Evolutionary conservation across 768 basidiomycete genomes (phyloP).

Genomic region (Russula dissimulans): DNA sequence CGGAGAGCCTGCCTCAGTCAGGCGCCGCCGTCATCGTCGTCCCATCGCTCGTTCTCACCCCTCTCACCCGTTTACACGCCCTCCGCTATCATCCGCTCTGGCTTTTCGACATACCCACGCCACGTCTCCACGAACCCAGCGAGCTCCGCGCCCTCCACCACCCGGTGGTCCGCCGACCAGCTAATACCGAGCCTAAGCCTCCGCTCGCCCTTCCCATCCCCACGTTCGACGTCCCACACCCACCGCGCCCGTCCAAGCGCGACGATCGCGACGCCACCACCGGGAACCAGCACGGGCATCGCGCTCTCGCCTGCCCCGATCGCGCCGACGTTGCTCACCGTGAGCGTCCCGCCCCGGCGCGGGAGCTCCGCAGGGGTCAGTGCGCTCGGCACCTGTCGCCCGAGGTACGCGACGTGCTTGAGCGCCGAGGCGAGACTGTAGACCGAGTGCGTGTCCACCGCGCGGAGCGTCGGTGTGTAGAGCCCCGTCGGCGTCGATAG

Average conservation of each 20-base stretch:
- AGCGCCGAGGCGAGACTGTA: conserved; percentile 56
- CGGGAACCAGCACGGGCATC: conserved; percentile 67
- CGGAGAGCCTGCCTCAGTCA: no score
- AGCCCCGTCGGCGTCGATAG: conserved; percentile 76
- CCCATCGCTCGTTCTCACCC: no score
- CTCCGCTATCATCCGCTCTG: conserved; percentile 51
- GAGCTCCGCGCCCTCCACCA: conserved; percentile 84
- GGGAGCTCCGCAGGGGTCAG: conserved; percentile 65
- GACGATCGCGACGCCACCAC: conserved; percentile 79
- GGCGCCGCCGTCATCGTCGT: no score
- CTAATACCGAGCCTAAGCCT: conserved; percentile 56
- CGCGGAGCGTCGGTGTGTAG: conserved; percentile 65
- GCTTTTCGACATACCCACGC: conserved; percentile 71
- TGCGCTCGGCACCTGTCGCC: conserved; percentile 56
- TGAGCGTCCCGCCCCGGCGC: conserved; percentile 66
- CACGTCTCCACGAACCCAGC: conserved; percentile 83
- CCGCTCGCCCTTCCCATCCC: conserved; percentile 40
- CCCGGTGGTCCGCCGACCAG: conserved; percentile 82
- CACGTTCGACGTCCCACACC: conserved; percentile 60
- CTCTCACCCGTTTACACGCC: no score
- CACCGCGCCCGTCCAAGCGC: conserved; percentile 72
- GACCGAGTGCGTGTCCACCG: conserved; percentile 44
- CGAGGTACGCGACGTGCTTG: conserved; percentile 51
- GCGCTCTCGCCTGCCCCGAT: conserved; percentile 67
- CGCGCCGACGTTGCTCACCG: conserved; percentile 75